Base-by-base conservation (phyloP, 2,329 filamentous ascomycete species). In the Aureobasidium sp. region DNA sequence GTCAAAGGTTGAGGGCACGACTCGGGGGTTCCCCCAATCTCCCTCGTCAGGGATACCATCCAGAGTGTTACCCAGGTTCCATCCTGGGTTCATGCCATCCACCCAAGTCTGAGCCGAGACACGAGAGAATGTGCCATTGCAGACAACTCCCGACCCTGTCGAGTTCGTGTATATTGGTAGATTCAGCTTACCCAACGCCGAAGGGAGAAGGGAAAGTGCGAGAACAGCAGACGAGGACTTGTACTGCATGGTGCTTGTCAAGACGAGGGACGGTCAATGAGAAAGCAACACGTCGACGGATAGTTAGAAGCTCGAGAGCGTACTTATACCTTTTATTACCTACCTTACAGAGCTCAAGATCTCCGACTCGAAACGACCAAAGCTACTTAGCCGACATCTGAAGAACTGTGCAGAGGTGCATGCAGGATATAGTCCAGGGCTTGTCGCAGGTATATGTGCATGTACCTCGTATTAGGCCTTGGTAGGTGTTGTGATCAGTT, bases 51-150 rank as follows among this genome's bases (percentile, higher is more conserved):
- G 78, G 8, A 78, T 71, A 1, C 82, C 81, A 67, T 85, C 84
- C 34, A 86, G 75, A 0, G 82, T 84, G 61, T 86, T 86, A 10
- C 83, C 83, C 9, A 85, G 66, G 65, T 85, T 86, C 83, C 83
- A 86, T 8, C 83, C 83, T 0, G 82, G 79, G 53, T 80, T 80
- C 44, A 84, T 73, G 9, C 73, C 76, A 5, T 74, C 73, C 52
- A 84, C 72, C 55, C 74, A 83, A 3, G 77, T 70, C 0, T 73
- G 69, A 0, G 80, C 81, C 0, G 79, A 75, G 50, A 82, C 75
- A 3, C 74, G 68, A 3, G 69, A 69, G 67, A 82, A 83, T 5
- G 72, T 74, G 1, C 75, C 74, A 1, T 70, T 70, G 63, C 79
- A 81, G 55, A 29, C 3, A 15, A 55, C n/a, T 8, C 8, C 52